Percentiles rank a stretch among this genome's conserved stretches.
Conservation (phyloP, 148 eudicot genomes). For the Nyssa sinensis region DNA sequence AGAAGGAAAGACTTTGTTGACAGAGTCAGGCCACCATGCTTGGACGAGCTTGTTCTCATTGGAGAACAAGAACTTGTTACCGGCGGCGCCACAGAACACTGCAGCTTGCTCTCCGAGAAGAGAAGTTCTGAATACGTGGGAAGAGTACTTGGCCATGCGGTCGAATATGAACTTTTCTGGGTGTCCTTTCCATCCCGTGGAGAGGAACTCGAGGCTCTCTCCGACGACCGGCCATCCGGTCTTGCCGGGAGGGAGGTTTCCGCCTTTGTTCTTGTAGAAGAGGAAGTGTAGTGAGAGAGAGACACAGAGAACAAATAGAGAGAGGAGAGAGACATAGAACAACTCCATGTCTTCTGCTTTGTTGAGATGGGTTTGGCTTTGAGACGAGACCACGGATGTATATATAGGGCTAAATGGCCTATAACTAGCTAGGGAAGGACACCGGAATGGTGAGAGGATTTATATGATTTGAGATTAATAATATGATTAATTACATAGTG, state of each 20-base stretch:
- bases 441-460: too few species aligned
- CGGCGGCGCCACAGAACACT: slow-evolving; percentile 33
- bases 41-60: slow-evolving; percentile 47
- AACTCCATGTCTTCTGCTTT: slow-evolving; percentile 15
- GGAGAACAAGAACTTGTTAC: slow-evolving; percentile 43
- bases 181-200: slow-evolving; percentile 36
- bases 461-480: background rate
- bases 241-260: slow-evolving; percentile 28
- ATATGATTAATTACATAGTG: too few species aligned
- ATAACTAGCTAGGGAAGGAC: too few species aligned
- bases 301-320: slow-evolving; percentile 14
- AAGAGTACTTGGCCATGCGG: slow-evolving; percentile 27
- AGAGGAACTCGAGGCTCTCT: slow-evolving; percentile 37
- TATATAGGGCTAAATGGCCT: background rate
- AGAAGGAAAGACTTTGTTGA: slow-evolving; percentile 46
- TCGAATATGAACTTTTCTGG: slow-evolving; percentile 41
- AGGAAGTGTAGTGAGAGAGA: slow-evolving; percentile 25
- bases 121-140: slow-evolving; percentile 25
- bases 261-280: slow-evolving; percentile 25
- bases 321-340: slow-evolving; percentile 18
- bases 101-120: slow-evolving; percentile 30
- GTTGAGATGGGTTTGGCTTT: background rate
- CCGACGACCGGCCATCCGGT: slow-evolving; percentile 40
- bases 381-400: background rate
- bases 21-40: slow-evolving; percentile 50